These are phyloP conservation scores for Phytophthora vignae DNA, from an alignment of 352 stramenopile species.

Conservation along the genomic window DNA sequence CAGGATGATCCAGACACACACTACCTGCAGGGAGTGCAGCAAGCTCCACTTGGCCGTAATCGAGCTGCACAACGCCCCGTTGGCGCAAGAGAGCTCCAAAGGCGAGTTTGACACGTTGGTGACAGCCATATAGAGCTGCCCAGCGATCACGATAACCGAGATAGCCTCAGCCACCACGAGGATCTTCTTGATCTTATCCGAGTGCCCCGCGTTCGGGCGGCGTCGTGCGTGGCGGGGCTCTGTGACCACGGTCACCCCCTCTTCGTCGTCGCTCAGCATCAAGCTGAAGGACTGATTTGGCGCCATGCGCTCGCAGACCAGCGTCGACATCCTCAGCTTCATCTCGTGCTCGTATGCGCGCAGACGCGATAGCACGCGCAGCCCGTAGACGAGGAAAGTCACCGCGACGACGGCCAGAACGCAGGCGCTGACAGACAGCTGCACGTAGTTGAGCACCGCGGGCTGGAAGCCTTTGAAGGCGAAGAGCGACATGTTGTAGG, in stretches of 20 bases:
- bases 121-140: conserved; percentile 54
- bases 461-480: conserved; percentile 44
- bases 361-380: conserved; percentile 38
- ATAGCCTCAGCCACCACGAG: conserved; percentile 32
- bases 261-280: conserved; percentile 37
- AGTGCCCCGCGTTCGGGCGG: conserved; percentile 25
- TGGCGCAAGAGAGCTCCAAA: conserved; percentile 62
- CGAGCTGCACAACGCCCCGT: conserved; percentile 54
- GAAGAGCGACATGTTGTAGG: conserved; percentile 38
- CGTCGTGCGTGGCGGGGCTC: conserved; percentile 20
- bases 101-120: conserved; percentile 31
- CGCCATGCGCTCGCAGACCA: conserved; percentile 34
- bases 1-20: conserved; percentile 36
- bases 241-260: conserved; percentile 29
- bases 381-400: conserved; percentile 38
- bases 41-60: conserved; percentile 40
- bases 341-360: conserved; percentile 36
- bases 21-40: conserved; percentile 45
- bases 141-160: conserved; percentile 33
- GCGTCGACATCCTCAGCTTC: conserved; percentile 32
- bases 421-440: conserved; percentile 37
- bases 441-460: conserved; percentile 31
- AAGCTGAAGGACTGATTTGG: conserved; percentile 35
- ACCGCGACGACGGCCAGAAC: conserved; percentile 28
- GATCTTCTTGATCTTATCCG: conserved; percentile 43